A percentile compares a stretch with the other conserved stretches of the same genome.
Conservation (phyloP, 495 filamentous ascomycete species). For the Neurospora africana region DNA sequence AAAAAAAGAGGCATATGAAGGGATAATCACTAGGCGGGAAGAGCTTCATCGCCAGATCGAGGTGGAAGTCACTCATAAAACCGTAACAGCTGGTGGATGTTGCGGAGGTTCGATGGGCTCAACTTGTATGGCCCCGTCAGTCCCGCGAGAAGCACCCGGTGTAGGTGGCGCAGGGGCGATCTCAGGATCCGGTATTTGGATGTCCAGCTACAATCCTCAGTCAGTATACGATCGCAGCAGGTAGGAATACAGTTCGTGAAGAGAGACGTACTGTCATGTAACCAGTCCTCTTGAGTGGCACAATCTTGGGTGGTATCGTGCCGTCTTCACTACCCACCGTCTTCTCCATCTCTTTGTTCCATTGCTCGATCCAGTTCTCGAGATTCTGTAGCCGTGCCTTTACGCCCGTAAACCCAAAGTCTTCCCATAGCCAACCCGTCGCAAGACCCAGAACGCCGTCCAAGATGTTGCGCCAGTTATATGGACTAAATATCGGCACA, state of each 20-base stretch:
- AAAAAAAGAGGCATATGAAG: background rate
- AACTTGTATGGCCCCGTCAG: conserved; percentile 3
- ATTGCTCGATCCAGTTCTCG: conserved; percentile 69
- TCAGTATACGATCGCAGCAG: conserved; percentile 1
- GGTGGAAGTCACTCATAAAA: background rate
- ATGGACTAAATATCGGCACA: conserved; percentile 63
- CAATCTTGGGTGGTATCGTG: conserved; percentile 52
- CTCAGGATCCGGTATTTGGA: conserved; percentile 28
- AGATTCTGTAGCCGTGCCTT: conserved; percentile 57
- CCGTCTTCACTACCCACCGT: conserved; percentile 40
- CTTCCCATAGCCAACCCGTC: conserved; percentile 92
- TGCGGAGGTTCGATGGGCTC: conserved; percentile 1
- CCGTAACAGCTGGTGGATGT: background rate
- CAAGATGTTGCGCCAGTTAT: conserved; percentile 54
- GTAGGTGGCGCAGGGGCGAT: conserved; percentile 24
- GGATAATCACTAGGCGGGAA: background rate
- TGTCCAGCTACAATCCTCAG: conserved; percentile 19
- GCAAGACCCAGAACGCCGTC: conserved; percentile 66
- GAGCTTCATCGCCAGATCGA: background rate
- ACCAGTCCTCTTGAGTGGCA: conserved; percentile 68
- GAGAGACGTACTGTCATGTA: conserved; percentile 63
- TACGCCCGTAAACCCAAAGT: conserved; percentile 59
- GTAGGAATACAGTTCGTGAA: background rate
- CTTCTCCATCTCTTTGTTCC: conserved; percentile 59
- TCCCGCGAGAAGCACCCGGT: conserved; percentile 9